Evolutionary conservation across 345 rosid genomes (phyloP), one percentile per base, ranked within the genome.

Genomic region (Euclidium syriacum): DNA sequence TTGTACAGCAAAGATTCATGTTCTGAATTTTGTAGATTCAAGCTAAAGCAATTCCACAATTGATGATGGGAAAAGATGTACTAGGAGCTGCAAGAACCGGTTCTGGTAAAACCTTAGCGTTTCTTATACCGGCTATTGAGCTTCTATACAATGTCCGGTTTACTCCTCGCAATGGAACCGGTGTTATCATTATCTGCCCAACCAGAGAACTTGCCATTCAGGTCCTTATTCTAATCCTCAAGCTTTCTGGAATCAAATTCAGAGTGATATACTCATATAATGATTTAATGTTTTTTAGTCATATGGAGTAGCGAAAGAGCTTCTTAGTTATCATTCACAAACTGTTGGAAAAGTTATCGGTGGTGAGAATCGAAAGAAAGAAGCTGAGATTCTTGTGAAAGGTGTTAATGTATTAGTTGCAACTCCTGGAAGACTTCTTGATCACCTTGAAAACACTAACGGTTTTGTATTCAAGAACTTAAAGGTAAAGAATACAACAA

Each of bases 31-130:
- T 46, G 54, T 80, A 94, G 97, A 90, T 95, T 52, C 99, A 90
- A 90, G 86, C 96, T 10, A 77, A 81, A 78, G 78, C 97, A 18
- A 78, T 95, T 54, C 96, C 97, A 16, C 84, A 87, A 1, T 88
- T 90, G 68, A 62, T 85, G 75, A 65, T 70, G 53, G 97, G 99
- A 1, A 79, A 87, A 75, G 97, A 94, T 84, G 91, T 88, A 19
- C 92, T 95, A 27, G 99, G 95, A 58, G 99, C 97, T 42, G 99
- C 97, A 2, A 84, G 97, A 67, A 95, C 99, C 0, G 97, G 97
- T 68, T 87, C 97, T 56, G 97, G 97, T 26, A 95, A 95, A 68
- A 88, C 99, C 30, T 80, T 94, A 59, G 97, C 96, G 29, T 94
- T 94, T 62, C 80, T 94, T 46, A 77, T 90, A 53, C 99, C 97